Percentiles rank a stretch among this genome's conserved stretches.
phyloP scores from a whole-genome alignment of 164 flowering plant genomes.

The Dillenia turbinata region DNA sequence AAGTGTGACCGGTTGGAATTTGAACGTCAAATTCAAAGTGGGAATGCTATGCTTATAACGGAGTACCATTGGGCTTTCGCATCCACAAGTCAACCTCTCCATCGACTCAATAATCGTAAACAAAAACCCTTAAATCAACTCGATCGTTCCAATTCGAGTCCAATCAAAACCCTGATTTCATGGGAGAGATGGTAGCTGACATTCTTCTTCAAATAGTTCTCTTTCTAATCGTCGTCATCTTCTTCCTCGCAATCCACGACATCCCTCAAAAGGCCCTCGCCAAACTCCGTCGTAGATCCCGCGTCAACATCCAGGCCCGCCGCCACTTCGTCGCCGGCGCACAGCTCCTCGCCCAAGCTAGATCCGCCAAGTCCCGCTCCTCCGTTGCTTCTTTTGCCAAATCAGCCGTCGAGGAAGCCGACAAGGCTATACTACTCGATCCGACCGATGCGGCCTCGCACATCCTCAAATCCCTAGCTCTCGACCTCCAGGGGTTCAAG shows the following conservation, averaged over 20 bases:
- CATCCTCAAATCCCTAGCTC: constrained; percentile 71
- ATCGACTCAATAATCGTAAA: too few relatives aligned
- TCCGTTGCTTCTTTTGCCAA: constrained; percentile 38
- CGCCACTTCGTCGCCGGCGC: constrained; percentile 91
- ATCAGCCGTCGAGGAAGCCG: constrained; percentile 57
- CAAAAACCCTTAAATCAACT: too few relatives aligned
- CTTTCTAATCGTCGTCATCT: constrained; percentile 21
- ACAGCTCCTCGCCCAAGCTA: constrained; percentile 62
- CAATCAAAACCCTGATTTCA: too few relatives aligned
- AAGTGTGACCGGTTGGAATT: too few relatives aligned
- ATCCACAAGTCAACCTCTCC: too few relatives aligned
- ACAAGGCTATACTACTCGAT: constrained; percentile 57
- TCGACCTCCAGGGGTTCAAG: constrained; percentile 58
- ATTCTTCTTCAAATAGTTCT: constrained; percentile 33
- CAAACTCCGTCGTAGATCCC: constrained; percentile 35
- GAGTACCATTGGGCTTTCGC: too few relatives aligned
- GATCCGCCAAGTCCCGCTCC: constrained; percentile 35
- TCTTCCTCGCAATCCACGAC: constrained; percentile 44
- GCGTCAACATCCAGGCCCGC: constrained; percentile 47
- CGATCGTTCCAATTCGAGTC: too few relatives aligned
- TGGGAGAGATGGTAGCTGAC: constrained; percentile 18
- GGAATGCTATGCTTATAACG: too few relatives aligned
- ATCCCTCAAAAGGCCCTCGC: constrained; percentile 43
- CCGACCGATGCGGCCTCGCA: constrained; percentile 85
- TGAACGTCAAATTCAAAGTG: too few relatives aligned